phyloP scores from a whole-genome alignment of 1,284 basidiomycete genomes.

The Moesziomyces parantarcticus region DNA sequence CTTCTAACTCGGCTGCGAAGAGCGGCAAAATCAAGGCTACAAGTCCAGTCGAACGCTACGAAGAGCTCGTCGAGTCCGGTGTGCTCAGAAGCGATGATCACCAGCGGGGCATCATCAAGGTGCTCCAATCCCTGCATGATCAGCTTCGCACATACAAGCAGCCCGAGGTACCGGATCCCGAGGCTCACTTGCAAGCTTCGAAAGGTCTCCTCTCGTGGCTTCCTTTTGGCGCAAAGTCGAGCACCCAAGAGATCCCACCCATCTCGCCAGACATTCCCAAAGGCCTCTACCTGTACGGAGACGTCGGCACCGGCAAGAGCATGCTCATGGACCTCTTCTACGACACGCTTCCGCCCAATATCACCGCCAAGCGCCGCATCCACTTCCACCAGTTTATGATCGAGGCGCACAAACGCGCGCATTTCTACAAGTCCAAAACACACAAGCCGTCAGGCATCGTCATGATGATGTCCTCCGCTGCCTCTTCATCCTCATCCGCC shows the following conservation, averaged over 20 bases:
- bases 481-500: slow-evolving; percentile 12
- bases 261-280: slow-evolving; percentile 76
- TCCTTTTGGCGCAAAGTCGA: slow-evolving; percentile 31
- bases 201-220: slow-evolving; percentile 48
- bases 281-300: slow-evolving; percentile 95
- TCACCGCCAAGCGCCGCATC: slow-evolving; percentile 82
- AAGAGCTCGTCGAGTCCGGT: slow-evolving; percentile 78
- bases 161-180: slow-evolving; percentile 47
- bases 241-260: slow-evolving; percentile 30
- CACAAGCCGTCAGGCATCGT: slow-evolving; percentile 66
- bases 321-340: slow-evolving; percentile 99
- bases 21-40: slow-evolving; percentile 19
- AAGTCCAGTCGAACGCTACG: slow-evolving; percentile 77
- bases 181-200: slow-evolving; percentile 41
- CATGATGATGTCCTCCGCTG: slow-evolving; percentile 47
- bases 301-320: slow-evolving; percentile 90
- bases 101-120: slow-evolving; percentile 84
- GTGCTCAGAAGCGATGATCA: slow-evolving; percentile 81
- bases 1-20: slow-evolving; percentile 14
- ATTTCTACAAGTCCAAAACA: slow-evolving; percentile 71
- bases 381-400: slow-evolving; percentile 95
- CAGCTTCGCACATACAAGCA: slow-evolving; percentile 76
- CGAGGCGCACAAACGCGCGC: slow-evolving; percentile 93
- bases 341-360: slow-evolving; percentile 81
- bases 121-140: slow-evolving; percentile 83